Base-by-base conservation (phyloP, 192 early-diverging fungal species). In the Geranomyces variabilis region DNA sequence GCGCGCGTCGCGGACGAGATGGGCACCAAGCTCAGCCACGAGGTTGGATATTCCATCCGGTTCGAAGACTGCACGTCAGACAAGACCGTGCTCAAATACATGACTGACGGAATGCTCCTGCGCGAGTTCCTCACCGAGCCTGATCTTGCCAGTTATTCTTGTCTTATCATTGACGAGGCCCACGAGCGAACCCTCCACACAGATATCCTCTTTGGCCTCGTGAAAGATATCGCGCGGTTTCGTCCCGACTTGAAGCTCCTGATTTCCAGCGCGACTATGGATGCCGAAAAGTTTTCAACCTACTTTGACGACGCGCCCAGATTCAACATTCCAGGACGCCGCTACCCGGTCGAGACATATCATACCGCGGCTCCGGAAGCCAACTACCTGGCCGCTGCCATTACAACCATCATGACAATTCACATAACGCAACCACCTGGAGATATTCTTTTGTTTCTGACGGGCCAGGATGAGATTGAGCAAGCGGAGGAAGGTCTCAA, bases 71-170 rank as follows among this genome's bases (percentile, higher is more conserved):
- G 93, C 74, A 98, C 97, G 6, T 88, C 89, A 1, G 96, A 98
- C 29, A 94, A 94, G 78, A 99, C 97, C 0, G 78, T 91, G 21
- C 83, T 99, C 59, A 97, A 98, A 75, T 98, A 98, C 69, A 98
- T 99, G 97, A 99, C 97, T 0, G 97, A 98, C 77, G 97, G 97
- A 60, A 93, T 97, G 92, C 81, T 99, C 24, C 87, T 99, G 22
- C 87, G 97, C 55, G 97, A 99, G 79, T 99, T 97, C 69, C 87
- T 99, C 85, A 94, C 94, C 6, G 96, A 97, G 74, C 96, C 97
- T 0, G 94, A 97, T 74, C 81, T 99, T 57, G 89, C 84, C 21
- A 86, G 86, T 19, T 99, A 99, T 77, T 91, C 87, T 41, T 93
- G 92, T 63, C 79, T 99, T 64, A 99, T 99, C 75, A 97, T 99